Conservation (phyloP, 176 grass and related monocot species). For the Panicum miliaceum region DNA sequence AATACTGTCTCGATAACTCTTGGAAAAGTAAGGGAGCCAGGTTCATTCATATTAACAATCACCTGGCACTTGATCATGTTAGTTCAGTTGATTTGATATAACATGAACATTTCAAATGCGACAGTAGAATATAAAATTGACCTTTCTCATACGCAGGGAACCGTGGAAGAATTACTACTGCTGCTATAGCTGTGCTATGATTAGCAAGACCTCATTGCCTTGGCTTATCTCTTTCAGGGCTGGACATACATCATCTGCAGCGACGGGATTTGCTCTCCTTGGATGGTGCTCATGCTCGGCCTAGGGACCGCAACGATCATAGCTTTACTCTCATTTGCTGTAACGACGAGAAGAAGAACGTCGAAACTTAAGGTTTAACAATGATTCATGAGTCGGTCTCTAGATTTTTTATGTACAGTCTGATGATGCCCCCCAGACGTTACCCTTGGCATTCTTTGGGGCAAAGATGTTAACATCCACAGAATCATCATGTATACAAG, state of each 20-base stretch:
- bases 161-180: not conserved
- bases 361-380: conserved; percentile 86
- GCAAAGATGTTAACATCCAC: conserved; percentile 25
- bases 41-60: not conserved
- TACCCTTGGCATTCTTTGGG: conserved; percentile 2
- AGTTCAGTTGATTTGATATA: not conserved
- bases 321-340: conserved; percentile 49
- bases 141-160: not conserved
- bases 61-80: not conserved
- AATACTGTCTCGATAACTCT: not conserved
- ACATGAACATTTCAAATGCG: not conserved
- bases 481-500: not conserved
- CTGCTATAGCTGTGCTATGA: not conserved
- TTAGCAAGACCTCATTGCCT: conserved; percentile 12
- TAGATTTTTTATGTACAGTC: conserved; percentile 59
- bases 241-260: conserved; percentile 40
- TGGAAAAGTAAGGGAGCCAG: not conserved
- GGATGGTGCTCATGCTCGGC: conserved; percentile 48
- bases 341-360: conserved; percentile 71
- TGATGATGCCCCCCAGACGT: conserved; percentile 31
- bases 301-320: conserved; percentile 21
- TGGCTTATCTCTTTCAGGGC: conserved; percentile 42
- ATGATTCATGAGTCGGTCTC: conserved; percentile 24
- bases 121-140: not conserved
- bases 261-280: conserved; percentile 48